Conservation (phyloP, 2,329 filamentous ascomycete genomes). For the Plectosphaerella sp. region DNA sequence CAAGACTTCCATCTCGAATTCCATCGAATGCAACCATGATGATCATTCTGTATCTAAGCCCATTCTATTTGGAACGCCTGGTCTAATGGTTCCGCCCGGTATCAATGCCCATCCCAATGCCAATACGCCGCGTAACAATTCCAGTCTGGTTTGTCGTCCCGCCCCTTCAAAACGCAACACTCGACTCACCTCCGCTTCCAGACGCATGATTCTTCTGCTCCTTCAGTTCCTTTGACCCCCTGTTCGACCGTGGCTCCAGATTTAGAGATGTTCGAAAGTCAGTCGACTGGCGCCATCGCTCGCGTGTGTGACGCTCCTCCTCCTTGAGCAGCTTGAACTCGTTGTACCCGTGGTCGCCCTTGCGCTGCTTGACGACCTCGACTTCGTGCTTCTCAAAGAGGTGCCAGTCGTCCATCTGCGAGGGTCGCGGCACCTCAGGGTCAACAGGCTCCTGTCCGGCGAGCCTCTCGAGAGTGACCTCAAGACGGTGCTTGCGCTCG, state of each 20-base stretch:
- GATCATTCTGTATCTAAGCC: no score
- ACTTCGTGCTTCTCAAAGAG: constrained; percentile 36
- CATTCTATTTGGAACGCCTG: no score
- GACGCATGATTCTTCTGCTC: no score
- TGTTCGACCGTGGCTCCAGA: background rate
- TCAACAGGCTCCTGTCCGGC: constrained; percentile 35
- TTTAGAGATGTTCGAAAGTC: constrained; percentile 9
- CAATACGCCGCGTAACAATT: no score
- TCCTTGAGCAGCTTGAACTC: constrained; percentile 12
- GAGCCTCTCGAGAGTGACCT: constrained; percentile 41
- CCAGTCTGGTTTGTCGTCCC: no score
- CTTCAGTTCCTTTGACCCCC: no score
- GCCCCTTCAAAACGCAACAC: no score
- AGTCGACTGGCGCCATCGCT: constrained; percentile 10
- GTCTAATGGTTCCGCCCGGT: no score
- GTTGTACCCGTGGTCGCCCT: constrained; percentile 9
- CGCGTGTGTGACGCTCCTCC: constrained; percentile 10
- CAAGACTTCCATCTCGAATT: no score
- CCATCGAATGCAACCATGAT: no score
- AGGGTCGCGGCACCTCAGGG: constrained; percentile 43
- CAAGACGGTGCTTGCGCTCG: constrained; percentile 36
- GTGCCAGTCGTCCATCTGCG: constrained; percentile 52
- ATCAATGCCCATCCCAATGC: no score
- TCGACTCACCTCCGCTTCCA: no score
- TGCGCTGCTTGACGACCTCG: constrained; percentile 9